Conservation (phyloP, 1,139 yeast genomes). For the Yamadazyma taylorii region DNA sequence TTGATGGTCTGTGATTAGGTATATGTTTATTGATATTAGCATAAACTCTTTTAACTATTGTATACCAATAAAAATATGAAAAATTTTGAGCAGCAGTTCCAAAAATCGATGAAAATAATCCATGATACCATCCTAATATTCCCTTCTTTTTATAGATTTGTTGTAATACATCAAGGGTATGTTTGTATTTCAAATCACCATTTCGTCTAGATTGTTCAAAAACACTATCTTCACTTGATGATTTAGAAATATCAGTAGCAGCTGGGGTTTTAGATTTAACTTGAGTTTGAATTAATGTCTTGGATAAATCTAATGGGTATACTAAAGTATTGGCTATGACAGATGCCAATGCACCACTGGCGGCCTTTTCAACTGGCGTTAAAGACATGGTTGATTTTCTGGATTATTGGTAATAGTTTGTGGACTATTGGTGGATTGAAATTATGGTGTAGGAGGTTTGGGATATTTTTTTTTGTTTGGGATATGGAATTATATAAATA, state of each 20-base stretch:
- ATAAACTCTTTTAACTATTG: constrained; percentile 64
- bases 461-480: too few species aligned
- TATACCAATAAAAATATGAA: constrained; percentile 86
- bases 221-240: constrained; percentile 28
- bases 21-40: constrained; percentile 41
- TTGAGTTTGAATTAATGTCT: constrained; percentile 74
- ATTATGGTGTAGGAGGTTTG: too few species aligned
- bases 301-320: constrained; percentile 72
- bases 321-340: constrained; percentile 78
- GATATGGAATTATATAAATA: background rate
- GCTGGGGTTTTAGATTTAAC: constrained; percentile 27
- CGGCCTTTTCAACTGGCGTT: constrained; percentile 68
- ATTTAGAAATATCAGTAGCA: constrained; percentile 19
- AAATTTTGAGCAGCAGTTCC: constrained; percentile 82
- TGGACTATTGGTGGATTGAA: background rate
- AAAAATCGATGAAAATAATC: constrained; percentile 65
- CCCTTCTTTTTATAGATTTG: constrained; percentile 64
- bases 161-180: constrained; percentile 61
- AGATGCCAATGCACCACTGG: constrained; percentile 84
- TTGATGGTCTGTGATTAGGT: constrained; percentile 47
- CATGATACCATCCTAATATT: constrained; percentile 71
- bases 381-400: constrained; percentile 34
- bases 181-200: constrained; percentile 48
- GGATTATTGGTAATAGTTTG: too few species aligned
- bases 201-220: constrained; percentile 20